Percentiles rank a stretch among this genome's conserved stretches.
Evolutionary conservation across 2,329 filamentous ascomycete genomes (phyloP).

Genomic region (Coniochaeta sp.): DNA sequence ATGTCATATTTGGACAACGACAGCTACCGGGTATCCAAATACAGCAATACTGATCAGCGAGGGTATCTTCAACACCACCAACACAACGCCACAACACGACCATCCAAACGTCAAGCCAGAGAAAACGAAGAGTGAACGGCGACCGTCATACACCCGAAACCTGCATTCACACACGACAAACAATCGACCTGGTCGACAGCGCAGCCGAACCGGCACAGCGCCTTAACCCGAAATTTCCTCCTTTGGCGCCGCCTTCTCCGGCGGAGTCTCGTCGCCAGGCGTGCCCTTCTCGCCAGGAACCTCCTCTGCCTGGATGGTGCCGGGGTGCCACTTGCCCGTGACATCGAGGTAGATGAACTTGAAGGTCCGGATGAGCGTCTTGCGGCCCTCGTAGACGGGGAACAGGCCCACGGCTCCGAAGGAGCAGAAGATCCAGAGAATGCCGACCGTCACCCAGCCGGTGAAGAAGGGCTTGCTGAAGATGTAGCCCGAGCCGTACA

Average conservation of each 20-base stretch:
- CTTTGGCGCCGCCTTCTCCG: constrained; percentile 14
- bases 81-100: not conserved
- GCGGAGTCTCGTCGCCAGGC: constrained; percentile 15
- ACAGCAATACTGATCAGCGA: not conserved
- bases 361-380: constrained; percentile 55
- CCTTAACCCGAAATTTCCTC: constrained; percentile 6
- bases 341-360: constrained; percentile 57
- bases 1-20: not conserved
- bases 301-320: constrained; percentile 14
- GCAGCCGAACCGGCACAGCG: not conserved
- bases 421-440: constrained; percentile 73
- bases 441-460: constrained; percentile 69
- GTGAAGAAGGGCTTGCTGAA: constrained; percentile 79
- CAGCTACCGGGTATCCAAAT: not conserved
- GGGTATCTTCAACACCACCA: not conserved
- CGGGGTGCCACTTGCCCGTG: constrained; percentile 26
- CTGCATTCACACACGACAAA: too few species aligned
- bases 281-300: constrained; percentile 9
- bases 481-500: constrained; percentile 78
- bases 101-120: not conserved
- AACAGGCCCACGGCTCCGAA: constrained; percentile 70
- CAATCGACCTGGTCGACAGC: not conserved
- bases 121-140: not conserved
- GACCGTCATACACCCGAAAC: not conserved
- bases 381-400: constrained; percentile 71